Evolutionary conservation across 805 yeast genomes (phyloP).

Genomic region (Candida stauntonica): DNA sequence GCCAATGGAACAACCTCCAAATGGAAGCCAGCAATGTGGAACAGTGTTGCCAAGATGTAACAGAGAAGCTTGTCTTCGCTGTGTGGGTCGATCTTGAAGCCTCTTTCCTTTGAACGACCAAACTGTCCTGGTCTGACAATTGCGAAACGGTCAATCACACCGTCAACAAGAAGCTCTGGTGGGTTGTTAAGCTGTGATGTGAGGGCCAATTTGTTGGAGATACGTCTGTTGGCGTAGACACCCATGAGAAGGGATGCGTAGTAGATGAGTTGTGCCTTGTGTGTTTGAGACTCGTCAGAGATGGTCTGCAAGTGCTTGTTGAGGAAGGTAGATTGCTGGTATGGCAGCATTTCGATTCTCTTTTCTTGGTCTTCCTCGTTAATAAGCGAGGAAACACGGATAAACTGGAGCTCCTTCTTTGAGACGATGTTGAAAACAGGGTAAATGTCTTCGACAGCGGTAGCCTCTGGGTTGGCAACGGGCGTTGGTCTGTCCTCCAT

Average conservation of each 20-base stretch:
- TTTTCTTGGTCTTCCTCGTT: constrained; percentile 47
- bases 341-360: constrained; percentile 60
- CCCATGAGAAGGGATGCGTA: constrained; percentile 80
- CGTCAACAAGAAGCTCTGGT: constrained; percentile 70
- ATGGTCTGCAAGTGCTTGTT: constrained; percentile 37
- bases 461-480: constrained; percentile 68
- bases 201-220: constrained; percentile 53
- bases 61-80: constrained; percentile 84
- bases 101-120: constrained; percentile 71
- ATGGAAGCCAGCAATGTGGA: constrained; percentile 72
- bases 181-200: constrained; percentile 61
- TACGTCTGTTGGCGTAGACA: constrained; percentile 68
- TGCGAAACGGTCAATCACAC: constrained; percentile 68
- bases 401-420: constrained; percentile 52
- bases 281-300: constrained; percentile 42
- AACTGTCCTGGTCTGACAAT: constrained; percentile 56
- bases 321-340: constrained; percentile 51
- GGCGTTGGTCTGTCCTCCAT: constrained; percentile 83
- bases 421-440: constrained; percentile 71
- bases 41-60: constrained; percentile 62
- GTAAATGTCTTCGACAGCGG: constrained; percentile 76
- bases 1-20: constrained; percentile 80
- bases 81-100: constrained; percentile 81
- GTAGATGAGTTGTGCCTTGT: constrained; percentile 66
- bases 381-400: constrained; percentile 60